phyloP scores from a whole-genome alignment of 208 protist genomes.

The Entamoeba invadens region DNA sequence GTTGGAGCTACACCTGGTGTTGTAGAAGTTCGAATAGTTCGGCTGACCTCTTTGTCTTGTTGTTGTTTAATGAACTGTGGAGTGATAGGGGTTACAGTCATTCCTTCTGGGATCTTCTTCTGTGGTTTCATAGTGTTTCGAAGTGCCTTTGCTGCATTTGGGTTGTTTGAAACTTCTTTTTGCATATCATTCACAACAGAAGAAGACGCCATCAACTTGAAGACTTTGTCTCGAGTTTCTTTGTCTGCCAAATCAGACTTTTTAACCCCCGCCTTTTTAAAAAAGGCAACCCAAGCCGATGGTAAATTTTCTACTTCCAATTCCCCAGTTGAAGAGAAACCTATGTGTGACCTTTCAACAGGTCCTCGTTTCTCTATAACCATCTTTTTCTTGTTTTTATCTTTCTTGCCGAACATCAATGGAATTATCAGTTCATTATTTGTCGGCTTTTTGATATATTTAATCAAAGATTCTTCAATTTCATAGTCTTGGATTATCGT shows the following conservation, averaged over 20 bases:
- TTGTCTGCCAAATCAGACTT: background rate
- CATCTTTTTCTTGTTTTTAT: too few relatives aligned
- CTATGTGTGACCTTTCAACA: background rate
- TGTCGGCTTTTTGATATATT: too few relatives aligned
- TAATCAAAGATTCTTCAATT: too few relatives aligned
- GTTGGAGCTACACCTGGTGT: too few relatives aligned
- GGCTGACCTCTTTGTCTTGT: background rate
- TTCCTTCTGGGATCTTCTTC: background rate
- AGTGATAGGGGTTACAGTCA: background rate
- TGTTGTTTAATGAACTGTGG: background rate
- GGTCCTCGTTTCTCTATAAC: too few relatives aligned
- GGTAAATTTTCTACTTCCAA: background rate
- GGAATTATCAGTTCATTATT: too few relatives aligned
- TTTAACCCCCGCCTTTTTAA: background rate
- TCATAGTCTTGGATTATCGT: too few relatives aligned
- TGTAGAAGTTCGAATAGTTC: background rate
- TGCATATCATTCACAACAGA: background rate
- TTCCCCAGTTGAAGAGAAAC: background rate
- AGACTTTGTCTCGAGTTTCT: background rate
- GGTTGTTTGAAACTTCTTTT: background rate
- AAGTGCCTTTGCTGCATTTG: background rate
- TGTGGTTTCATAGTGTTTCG: background rate
- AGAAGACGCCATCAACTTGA: background rate
- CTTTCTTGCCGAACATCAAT: too few relatives aligned
- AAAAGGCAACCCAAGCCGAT: background rate